phyloP scores from a whole-genome alignment of 176 grass and related monocot genomes.

The Canna indica region DNA sequence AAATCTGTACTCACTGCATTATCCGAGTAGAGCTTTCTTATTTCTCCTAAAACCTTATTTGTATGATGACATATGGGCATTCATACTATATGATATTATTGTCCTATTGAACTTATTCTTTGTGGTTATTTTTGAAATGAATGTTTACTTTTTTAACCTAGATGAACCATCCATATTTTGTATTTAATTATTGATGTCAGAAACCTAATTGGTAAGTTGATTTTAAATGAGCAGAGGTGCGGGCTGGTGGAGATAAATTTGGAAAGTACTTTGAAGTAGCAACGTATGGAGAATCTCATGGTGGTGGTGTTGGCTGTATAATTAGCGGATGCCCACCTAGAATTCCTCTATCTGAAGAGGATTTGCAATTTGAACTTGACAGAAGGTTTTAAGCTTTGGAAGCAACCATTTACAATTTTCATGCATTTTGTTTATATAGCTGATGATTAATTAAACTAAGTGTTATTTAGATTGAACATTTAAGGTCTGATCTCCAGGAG shows the following conservation, averaged over 20 bases:
- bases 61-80: too few relatives aligned
- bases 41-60: too few relatives aligned
- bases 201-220: conserved; percentile 4
- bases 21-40: too few relatives aligned
- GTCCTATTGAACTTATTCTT: too few relatives aligned
- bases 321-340: conserved; percentile 88
- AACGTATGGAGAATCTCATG: conserved; percentile 92
- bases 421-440: too few relatives aligned
- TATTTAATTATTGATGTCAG: neutral
- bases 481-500: conserved; percentile 42
- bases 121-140: too few relatives aligned
- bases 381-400: conserved; percentile 39
- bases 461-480: neutral
- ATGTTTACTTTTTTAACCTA: too few relatives aligned
- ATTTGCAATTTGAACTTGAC: conserved; percentile 85
- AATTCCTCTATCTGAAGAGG: conserved; percentile 70
- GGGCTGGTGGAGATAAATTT: conserved; percentile 58
- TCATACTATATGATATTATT: too few relatives aligned
- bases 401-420: too few relatives aligned
- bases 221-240: conserved; percentile 45
- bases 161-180: too few relatives aligned
- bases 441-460: too few relatives aligned
- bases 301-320: conserved; percentile 82
- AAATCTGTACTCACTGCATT: too few relatives aligned
- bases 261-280: conserved; percentile 78